Conservation (phyloP, 192 early-diverging fungal genomes). For the Coemansia aciculifera region DNA sequence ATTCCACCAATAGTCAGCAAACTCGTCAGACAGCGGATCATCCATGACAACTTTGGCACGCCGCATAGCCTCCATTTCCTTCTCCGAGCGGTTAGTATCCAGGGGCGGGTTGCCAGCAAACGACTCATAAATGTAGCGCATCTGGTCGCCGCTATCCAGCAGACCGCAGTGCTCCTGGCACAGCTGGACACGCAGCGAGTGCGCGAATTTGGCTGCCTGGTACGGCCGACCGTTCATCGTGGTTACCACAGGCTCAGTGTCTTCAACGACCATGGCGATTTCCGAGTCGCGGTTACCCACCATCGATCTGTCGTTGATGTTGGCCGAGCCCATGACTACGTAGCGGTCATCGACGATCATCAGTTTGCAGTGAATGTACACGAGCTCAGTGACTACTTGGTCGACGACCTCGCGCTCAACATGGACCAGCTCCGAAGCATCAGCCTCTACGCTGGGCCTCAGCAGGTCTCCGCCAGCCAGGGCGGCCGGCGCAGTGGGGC, state of each 20-base stretch:
- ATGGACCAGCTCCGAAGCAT: conserved; percentile 14
- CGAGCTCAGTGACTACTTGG: conserved; percentile 70
- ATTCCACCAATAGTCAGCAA: conserved; percentile 62
- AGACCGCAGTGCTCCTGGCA: conserved; percentile 85
- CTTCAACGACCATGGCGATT: conserved; percentile 81
- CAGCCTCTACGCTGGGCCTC: neutral
- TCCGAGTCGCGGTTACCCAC: conserved; percentile 85
- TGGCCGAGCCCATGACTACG: conserved; percentile 83
- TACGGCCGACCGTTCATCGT: conserved; percentile 76
- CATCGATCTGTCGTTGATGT: conserved; percentile 92
- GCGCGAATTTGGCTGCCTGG: conserved; percentile 72
- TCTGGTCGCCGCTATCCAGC: conserved; percentile 54
- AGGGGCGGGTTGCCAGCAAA: conserved; percentile 47
- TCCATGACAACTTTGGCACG: conserved; percentile 37
- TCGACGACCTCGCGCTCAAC: conserved; percentile 39
- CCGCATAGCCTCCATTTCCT: conserved; percentile 6
- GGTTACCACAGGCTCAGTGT: conserved; percentile 64
- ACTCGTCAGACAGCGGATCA: conserved; percentile 71
- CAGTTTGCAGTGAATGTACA: conserved; percentile 87
- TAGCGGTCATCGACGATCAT: conserved; percentile 86
- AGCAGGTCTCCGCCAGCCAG: neutral
- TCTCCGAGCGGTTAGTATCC: conserved; percentile 22
- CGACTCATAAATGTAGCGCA: conserved; percentile 44
- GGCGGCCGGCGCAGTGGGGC: conserved; percentile 22
- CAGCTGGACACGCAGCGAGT: conserved; percentile 70